These are phyloP conservation scores for Paraphaeosphaeria minitans DNA, from an alignment of 2,329 filamentous ascomycete genomes.

Conservation along the genomic window DNA sequence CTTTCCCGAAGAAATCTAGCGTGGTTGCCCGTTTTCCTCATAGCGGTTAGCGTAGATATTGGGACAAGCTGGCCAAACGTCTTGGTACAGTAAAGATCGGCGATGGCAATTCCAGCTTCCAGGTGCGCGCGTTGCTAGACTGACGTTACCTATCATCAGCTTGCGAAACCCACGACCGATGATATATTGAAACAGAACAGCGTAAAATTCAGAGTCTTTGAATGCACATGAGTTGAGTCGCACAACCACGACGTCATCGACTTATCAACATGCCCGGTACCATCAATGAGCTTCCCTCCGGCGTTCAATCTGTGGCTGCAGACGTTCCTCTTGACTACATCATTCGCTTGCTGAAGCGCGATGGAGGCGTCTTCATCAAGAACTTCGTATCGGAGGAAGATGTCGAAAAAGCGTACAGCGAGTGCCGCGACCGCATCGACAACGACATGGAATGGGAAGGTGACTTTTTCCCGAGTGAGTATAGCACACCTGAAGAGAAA, in stretches of 20 bases:
- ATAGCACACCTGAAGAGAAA: background rate
- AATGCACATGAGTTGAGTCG: background rate
- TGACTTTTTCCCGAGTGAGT: constrained; percentile 20
- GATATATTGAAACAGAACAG: background rate
- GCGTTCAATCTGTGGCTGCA: constrained; percentile 17
- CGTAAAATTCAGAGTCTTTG: no score
- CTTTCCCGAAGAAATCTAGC: no score
- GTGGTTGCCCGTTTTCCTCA: background rate
- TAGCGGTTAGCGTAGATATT: background rate
- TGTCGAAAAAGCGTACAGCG: constrained; percentile 17
- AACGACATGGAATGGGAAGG: constrained; percentile 21
- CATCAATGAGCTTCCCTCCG: constrained; percentile 8
- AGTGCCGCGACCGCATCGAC: constrained; percentile 17
- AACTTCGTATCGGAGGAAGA: constrained; percentile 14
- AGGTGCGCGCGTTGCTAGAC: background rate
- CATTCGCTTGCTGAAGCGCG: constrained; percentile 19
- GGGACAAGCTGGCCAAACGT: background rate
- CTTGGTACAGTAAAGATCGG: background rate
- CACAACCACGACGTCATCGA: no score
- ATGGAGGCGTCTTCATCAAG: constrained; percentile 20
- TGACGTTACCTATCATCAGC: background rate
- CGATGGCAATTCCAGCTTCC: no score
- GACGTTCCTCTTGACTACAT: constrained; percentile 15
- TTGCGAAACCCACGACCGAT: background rate
- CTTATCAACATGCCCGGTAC: background rate